These are phyloP conservation scores for Clavulina sp. DNA, from an alignment of 768 basidiomycete genomes.

Conservation along the genomic window DNA sequence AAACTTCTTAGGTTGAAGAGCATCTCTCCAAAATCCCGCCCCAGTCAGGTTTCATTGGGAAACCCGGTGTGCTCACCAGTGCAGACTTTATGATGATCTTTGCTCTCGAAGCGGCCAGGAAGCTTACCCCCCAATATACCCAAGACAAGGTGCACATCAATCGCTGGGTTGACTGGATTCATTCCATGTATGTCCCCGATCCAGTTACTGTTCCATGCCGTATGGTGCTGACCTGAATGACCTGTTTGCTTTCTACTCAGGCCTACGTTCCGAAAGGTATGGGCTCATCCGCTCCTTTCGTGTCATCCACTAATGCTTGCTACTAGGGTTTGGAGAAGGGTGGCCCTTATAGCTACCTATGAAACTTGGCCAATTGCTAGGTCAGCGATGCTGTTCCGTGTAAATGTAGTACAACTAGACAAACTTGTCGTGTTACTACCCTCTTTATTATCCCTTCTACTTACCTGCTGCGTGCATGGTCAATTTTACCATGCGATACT, in stretches of 20 bases:
- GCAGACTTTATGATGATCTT: conserved; percentile 32
- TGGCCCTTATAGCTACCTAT: too few relatives aligned
- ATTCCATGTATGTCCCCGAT: not conserved
- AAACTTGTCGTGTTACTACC: too few relatives aligned
- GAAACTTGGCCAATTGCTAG: too few relatives aligned
- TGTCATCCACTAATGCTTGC: too few relatives aligned
- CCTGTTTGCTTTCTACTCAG: not conserved
- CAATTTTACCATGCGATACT: too few relatives aligned
- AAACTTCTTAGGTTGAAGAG: conserved; percentile 21
- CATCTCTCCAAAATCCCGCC: conserved; percentile 19
- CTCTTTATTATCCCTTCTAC: too few relatives aligned
- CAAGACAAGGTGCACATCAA: conserved; percentile 17
- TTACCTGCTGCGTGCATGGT: too few relatives aligned
- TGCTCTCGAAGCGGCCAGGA: conserved; percentile 19
- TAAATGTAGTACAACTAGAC: too few relatives aligned
- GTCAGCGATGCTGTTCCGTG: too few relatives aligned
- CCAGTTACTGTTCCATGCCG: not conserved
- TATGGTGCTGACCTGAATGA: not conserved
- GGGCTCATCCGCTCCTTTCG: too few relatives aligned
- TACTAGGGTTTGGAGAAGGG: too few relatives aligned
- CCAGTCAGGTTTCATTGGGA: conserved; percentile 23
- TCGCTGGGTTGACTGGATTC: not conserved
- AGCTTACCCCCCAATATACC: conserved; percentile 10
- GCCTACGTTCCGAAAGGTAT: not conserved
- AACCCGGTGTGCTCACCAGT: conserved; percentile 23